These are phyloP conservation scores for Byssochlamys sp. DNA, from an alignment of 2,329 filamentous ascomycete genomes.

Conservation along the genomic window DNA sequence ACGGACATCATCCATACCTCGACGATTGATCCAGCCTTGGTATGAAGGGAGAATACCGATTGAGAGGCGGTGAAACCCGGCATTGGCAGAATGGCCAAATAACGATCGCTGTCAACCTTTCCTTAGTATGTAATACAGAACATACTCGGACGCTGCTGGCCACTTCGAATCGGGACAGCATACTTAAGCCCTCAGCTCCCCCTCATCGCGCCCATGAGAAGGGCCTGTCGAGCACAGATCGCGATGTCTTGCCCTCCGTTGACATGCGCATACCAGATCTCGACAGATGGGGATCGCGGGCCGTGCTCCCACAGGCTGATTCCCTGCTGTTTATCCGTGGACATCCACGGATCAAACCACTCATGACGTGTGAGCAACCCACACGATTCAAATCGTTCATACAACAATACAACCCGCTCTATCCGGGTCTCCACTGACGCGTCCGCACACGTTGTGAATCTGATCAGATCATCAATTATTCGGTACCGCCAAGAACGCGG, in stretches of 20 bases:
- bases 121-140: neutral
- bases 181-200: too few relatives aligned
- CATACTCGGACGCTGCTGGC: neutral
- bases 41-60: neutral
- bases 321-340: neutral
- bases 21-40: neutral
- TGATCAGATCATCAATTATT: too few relatives aligned
- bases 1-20: neutral
- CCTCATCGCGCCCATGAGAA: too few relatives aligned
- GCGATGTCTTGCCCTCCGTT: neutral
- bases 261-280: neutral
- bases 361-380: neutral
- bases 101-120: neutral
- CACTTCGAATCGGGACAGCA: too few relatives aligned
- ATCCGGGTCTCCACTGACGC: neutral
- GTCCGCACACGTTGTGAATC: neutral
- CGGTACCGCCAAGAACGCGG: neutral
- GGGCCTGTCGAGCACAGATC: neutral
- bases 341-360: neutral
- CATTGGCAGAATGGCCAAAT: neutral
- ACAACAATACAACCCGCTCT: neutral
- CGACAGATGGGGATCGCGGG: neutral
- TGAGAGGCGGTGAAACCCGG: neutral
- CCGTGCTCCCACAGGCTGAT: neutral
- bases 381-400: neutral